Percentiles rank a stretch among this genome's conserved stretches.
phyloP scores from a whole-genome alignment of 768 basidiomycete species.

The Rhizopogon vulgaris region DNA sequence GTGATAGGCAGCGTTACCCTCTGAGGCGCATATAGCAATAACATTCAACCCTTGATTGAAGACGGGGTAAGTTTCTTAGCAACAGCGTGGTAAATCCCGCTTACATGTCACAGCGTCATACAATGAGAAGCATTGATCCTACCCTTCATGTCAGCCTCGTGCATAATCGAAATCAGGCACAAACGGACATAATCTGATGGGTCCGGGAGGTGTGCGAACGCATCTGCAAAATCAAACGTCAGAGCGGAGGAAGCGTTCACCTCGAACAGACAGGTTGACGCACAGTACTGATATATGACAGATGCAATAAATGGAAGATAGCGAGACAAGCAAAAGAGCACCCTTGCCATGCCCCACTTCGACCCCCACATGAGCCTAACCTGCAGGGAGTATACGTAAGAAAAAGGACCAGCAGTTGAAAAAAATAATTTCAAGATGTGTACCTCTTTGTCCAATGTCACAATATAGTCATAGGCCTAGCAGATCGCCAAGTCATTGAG shows the following conservation, averaged over 20 bases:
- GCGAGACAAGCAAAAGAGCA: constrained; percentile 1
- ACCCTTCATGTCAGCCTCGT: background rate
- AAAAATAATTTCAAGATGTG: background rate
- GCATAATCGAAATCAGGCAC: background rate
- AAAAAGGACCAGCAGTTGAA: background rate
- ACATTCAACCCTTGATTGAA: constrained; percentile 1
- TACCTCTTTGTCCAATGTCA: background rate
- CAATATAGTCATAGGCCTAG: background rate
- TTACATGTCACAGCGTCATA: background rate
- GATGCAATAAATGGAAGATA: constrained; percentile 1
- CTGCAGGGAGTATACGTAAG: background rate
- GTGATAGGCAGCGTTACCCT: background rate
- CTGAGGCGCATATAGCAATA: constrained; percentile 3
- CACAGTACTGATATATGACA: constrained; percentile 1
- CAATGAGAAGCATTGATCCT: background rate
- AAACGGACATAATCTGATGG: background rate
- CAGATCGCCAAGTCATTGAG: background rate
- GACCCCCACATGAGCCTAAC: constrained; percentile 1
- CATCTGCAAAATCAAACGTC: background rate
- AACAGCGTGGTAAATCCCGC: background rate
- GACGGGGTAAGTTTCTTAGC: background rate
- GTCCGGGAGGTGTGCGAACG: background rate
- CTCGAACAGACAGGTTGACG: background rate
- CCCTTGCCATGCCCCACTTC: background rate
- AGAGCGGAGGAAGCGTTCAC: background rate